Evolutionary conservation across 805 yeast species (phyloP), one percentile per base, ranked within the genome.

Genomic region (Candida manassasensis): DNA sequence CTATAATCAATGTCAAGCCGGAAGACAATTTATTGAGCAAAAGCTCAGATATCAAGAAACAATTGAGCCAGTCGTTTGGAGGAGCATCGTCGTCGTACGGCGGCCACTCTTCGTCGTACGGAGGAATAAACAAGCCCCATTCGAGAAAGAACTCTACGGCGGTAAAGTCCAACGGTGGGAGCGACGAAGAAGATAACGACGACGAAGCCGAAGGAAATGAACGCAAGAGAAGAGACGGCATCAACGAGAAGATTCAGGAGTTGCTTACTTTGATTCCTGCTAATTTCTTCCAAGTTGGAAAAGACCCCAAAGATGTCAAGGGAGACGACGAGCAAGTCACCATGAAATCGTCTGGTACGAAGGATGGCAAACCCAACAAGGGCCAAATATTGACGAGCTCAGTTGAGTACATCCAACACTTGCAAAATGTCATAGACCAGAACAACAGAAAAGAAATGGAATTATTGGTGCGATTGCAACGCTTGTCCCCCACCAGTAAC

Each of bases 321-420:
- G 25, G 29, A 7, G 38, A 33, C 9, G 49, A 47, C 11, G 39
- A 35, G 17, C 59, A 59, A n/a, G 50, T 57, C 2, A 57, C 60
- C 1, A 44, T 53, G 31, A 57, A 52, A 36, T 57, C 53, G 31
- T 49, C 63, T 4, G 90, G 90, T 0, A 83, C 90, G 1, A 82
- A 80, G 43, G 90, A 83, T 48, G 93, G 90, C 2, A 83, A 81
- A 45, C 94, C 94, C 0, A 84, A 83, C 50, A 84, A 84, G 58
- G 94, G 94, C 2, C 90, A 83, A 52, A 82, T 84, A 2, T 61
- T 84, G 39, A 73, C 85, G 6, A 83, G 81, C 49, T 74, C 86
- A 0, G 88, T 84, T 2, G 88, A 81, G 42, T 84, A 82, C 49
- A 75, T 84, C 27, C 78, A 75, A 40, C 61, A 61, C 41, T 57